These are phyloP conservation scores for Rhypophila decipiens DNA, from an alignment of 495 filamentous ascomycete genomes.

Conservation along the genomic window DNA sequence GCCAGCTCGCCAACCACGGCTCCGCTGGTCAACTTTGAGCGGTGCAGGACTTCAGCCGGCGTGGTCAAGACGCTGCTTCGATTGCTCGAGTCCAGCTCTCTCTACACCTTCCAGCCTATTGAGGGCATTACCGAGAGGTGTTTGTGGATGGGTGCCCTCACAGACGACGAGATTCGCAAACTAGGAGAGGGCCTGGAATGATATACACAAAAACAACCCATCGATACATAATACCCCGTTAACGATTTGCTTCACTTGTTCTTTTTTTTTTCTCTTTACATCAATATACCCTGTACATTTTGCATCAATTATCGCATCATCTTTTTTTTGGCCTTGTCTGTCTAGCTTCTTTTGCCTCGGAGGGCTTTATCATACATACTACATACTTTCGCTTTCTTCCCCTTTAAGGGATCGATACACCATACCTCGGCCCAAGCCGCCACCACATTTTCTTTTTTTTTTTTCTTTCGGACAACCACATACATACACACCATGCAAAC, in stretches of 20 bases:
- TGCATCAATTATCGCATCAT: no score
- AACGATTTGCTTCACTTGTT: background rate
- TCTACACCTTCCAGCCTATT: constrained; percentile 79
- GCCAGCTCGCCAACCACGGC: constrained; percentile 58
- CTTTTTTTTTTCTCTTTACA: constrained; percentile 1
- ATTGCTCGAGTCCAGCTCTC: constrained; percentile 83
- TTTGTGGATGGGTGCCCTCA: constrained; percentile 87
- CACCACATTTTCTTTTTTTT: no score
- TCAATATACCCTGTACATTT: constrained; percentile 17
- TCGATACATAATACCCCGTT: background rate
- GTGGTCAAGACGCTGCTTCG: constrained; percentile 90
- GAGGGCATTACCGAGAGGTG: constrained; percentile 84
- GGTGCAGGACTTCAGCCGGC: constrained; percentile 80
- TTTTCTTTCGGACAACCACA: no score
- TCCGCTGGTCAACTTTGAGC: constrained; percentile 89
- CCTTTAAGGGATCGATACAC: no score
- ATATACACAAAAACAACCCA: background rate
- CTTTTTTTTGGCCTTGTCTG: no score
- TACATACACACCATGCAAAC: no score
- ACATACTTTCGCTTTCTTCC: no score
- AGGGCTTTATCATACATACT: no score
- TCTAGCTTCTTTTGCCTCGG: no score
- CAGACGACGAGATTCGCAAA: constrained; percentile 71
- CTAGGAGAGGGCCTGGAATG: constrained; percentile 36
- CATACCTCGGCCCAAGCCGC: no score